Base-by-base conservation (phyloP, 1,139 yeast species). In the Yamadazyma trypodendri region DNA sequence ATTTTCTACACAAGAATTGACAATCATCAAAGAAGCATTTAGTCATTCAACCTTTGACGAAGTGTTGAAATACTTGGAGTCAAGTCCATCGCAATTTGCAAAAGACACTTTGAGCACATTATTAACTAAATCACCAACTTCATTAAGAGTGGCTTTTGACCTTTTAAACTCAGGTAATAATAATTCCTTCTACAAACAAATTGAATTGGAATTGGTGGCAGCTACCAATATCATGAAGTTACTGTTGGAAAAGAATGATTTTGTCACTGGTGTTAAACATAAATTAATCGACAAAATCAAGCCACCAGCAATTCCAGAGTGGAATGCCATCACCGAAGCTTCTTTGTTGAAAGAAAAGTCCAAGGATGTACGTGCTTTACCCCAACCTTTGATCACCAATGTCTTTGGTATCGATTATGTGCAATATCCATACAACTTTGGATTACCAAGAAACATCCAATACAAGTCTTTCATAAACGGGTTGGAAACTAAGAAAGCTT, bases 251-350 rank as follows among this genome's bases (percentile, higher is more conserved):
- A 56, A 66, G 46, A 73, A 73, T 55, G 84, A 79, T 52, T 86
- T 86, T 56, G 81, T 75, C 39, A 84, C 81, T 60, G 90, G 96
- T 51, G 92, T 92, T 41, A 60, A 75, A 49, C 80, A 86, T 48
- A 78, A 87, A 62, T 74, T 85, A 54, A 75, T 83, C 51, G 68
- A 75, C 52, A 79, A 87, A 66, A 73, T 79, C 43, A 74, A 83
- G 55, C 67, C 69, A 40, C 74, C 77, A 14, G 41, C 54, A 14
- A 61, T 56, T 47, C 77, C 89, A 25, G 50, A 66, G 36, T 81
- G 87, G 87, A 55, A 42, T 47, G 60, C 37, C 44, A 61, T 42
- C 37, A 55, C 46, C 36, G 59, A 48, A 35, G 46, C 64, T 23
- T 36, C 50, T 21, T 50, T 50, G 18, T 44, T 63, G 14, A 44